phyloP scores from a whole-genome alignment of 1,284 basidiomycete genomes.

The Papiliotrema laurentii region DNA sequence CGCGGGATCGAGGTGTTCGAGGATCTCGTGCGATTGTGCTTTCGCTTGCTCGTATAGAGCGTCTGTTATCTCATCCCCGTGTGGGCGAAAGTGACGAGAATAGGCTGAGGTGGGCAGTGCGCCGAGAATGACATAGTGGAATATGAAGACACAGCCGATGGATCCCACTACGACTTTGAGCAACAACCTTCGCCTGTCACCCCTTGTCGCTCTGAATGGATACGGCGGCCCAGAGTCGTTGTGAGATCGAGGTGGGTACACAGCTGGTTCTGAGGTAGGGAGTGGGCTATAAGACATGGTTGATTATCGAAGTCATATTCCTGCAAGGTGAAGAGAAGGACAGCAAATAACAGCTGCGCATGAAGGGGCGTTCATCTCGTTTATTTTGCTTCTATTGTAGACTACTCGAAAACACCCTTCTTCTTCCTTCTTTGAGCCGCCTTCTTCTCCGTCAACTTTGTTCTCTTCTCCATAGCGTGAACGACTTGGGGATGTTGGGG shows the following conservation, averaged over 20 bases:
- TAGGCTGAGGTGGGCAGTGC: conserved; percentile 16
- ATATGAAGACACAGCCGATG: conserved; percentile 9
- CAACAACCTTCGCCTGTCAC: neutral
- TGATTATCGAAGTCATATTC: too few relatives aligned
- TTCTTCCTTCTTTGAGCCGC: neutral
- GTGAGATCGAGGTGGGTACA: neutral
- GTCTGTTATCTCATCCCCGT: neutral
- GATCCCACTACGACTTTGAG: conserved; percentile 14
- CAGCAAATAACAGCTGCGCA: too few relatives aligned
- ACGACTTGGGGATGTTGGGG: neutral
- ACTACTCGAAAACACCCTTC: neutral
- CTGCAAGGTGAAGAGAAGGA: too few relatives aligned
- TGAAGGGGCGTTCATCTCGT: too few relatives aligned
- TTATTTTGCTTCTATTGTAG: neutral
- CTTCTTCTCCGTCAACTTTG: conserved; percentile 13
- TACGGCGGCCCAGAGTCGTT: conserved; percentile 2
- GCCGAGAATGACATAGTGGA: conserved; percentile 23
- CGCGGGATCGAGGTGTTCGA: conserved; percentile 14
- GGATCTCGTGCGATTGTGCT: conserved; percentile 7
- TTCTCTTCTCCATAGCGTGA: conserved; percentile 4
- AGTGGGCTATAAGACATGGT: conserved; percentile 12
- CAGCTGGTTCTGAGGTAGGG: conserved; percentile 3
- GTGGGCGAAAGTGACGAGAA: conserved; percentile 6
- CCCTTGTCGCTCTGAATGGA: neutral
- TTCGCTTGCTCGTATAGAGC: neutral